Percentiles rank a stretch among this genome's conserved stretches.
These are phyloP conservation scores for Tricholoma sp. DNA, from an alignment of 768 basidiomycete species.

Conservation along the genomic window DNA sequence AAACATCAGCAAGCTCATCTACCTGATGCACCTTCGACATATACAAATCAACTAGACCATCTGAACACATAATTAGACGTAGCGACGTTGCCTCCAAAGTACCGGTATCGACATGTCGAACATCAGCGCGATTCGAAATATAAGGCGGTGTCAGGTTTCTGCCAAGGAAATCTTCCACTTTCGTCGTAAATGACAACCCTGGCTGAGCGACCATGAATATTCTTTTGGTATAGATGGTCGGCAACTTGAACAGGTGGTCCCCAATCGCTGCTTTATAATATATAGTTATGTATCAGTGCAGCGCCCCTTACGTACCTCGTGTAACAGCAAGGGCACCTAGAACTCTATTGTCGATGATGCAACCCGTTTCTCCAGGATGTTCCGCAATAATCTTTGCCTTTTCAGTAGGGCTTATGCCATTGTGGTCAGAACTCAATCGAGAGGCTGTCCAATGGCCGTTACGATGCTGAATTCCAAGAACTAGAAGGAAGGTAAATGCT, in stretches of 20 bases:
- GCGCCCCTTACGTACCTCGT: slow-evolving; percentile 31
- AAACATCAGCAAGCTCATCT: slow-evolving; percentile 24
- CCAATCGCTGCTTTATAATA: slow-evolving; percentile 37
- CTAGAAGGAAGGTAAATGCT: slow-evolving; percentile 18
- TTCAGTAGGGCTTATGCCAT: slow-evolving; percentile 40
- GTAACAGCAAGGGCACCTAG: slow-evolving; percentile 55
- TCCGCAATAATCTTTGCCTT: slow-evolving; percentile 33
- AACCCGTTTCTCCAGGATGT: slow-evolving; percentile 44
- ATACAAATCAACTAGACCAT: slow-evolving; percentile 47
- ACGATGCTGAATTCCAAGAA: slow-evolving; percentile 32
- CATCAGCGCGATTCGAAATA: slow-evolving; percentile 38
- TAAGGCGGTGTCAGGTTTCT: slow-evolving; percentile 52
- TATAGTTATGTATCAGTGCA: not conserved
- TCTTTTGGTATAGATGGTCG: slow-evolving; percentile 38
- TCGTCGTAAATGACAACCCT: slow-evolving; percentile 29
- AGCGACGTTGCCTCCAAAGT: slow-evolving; percentile 14
- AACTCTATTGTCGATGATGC: slow-evolving; percentile 39
- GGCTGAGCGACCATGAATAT: slow-evolving; percentile 39
- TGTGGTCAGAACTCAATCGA: slow-evolving; percentile 45
- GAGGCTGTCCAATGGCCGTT: slow-evolving; percentile 32
- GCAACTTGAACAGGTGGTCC: slow-evolving; percentile 51
- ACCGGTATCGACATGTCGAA: slow-evolving; percentile 32
- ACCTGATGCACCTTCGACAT: slow-evolving; percentile 24
- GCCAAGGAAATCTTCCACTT: slow-evolving; percentile 36
- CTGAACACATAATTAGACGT: slow-evolving; percentile 45